Evolutionary conservation across 1,284 basidiomycete genomes (phyloP).

Genomic region (Heterobasidion irregulare): DNA sequence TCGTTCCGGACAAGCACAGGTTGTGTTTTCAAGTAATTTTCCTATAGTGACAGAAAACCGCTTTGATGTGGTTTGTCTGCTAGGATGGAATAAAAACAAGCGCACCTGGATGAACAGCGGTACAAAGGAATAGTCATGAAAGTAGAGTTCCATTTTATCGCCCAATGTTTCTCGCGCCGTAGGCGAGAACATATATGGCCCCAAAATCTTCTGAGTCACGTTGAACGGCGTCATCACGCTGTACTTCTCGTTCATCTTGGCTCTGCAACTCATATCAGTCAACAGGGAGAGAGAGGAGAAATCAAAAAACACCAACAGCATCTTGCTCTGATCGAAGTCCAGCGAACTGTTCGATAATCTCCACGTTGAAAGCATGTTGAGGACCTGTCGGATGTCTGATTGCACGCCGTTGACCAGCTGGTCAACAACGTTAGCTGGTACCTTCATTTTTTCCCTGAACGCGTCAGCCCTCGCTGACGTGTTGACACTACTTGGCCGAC

Average conservation of each 20-base stretch:
- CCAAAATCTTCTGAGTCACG: slow-evolving; percentile 78
- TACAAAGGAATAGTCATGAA: slow-evolving; percentile 91
- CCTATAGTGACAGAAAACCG: slow-evolving; percentile 34
- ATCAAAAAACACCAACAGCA: slow-evolving; percentile 49
- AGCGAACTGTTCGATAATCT: slow-evolving; percentile 71
- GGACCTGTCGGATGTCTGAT: slow-evolving; percentile 92
- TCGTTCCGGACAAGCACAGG: slow-evolving; percentile 54
- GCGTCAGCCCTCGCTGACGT: slow-evolving; percentile 3
- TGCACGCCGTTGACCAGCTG: slow-evolving; percentile 86
- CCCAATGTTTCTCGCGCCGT: slow-evolving; percentile 77
- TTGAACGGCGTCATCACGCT: slow-evolving; percentile 88
- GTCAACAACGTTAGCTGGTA: slow-evolving; percentile 87
- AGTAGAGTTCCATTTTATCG: slow-evolving; percentile 95
- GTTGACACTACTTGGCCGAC: slow-evolving; percentile 12
- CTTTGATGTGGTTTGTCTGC: background rate
- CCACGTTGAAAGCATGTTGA: slow-evolving; percentile 99
- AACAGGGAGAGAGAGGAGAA: slow-evolving; percentile 1
- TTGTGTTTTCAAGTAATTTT: slow-evolving; percentile 85
- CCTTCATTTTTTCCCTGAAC: slow-evolving; percentile 84
- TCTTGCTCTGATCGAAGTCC: slow-evolving; percentile 88
- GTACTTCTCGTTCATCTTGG: slow-evolving; percentile 89
- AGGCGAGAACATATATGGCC: slow-evolving; percentile 83
- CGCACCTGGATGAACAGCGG: slow-evolving; percentile 89
- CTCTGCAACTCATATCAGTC: slow-evolving; percentile 33
- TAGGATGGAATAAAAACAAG: background rate